Base-by-base conservation (phyloP, 768 basidiomycete species). In the Termitomyces sp. region DNA sequence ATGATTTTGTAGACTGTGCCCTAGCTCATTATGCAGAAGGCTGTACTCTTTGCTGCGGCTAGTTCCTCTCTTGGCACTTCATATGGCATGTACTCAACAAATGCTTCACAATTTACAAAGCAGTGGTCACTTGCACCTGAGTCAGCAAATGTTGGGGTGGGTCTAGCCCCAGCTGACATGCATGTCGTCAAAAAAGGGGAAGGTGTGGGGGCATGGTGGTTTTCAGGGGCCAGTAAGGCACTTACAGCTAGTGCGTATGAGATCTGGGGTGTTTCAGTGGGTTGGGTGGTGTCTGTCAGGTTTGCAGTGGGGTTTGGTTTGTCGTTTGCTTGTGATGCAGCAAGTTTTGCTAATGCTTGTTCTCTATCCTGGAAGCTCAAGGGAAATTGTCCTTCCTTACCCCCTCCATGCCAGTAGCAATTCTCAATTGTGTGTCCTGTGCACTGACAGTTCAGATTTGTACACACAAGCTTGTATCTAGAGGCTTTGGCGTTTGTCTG, bases 321-420 rank as follows among this genome's bases (percentile, higher is more conserved):
- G 4, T 24, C n/a, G 15, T 44, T 39, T 13, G 22, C 31, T 6
- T 15, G 16, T 37, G 42, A n/a, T 16, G n/a, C 26, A 10, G 44
- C 33, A 12, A 31, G 9, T 9, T 15, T 51, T 1, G 5, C 26
- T 44, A 41, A 5, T 16, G 52, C 52, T 24, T 37, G 47, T n/a
- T 54, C 28, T 1, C 36, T 29, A 24, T 53, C 29, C 0, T 18
- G 6, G 45, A 59, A 59, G 18, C 16, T 51, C 9, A 31, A 18
- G 6, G 45, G 36, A 33, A 58, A 58, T 39, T 58, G 57, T 4
- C 59, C 59, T 46, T 60, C 34, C 36, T 60, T 60, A 7, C 54
- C 26, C 10, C 51, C 51, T 6, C 55, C 59, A n/a, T 16, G 16
- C 55, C 55, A 56, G 37, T 60, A 60, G 15, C 55, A 60, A 10